Base-by-base conservation (phyloP, 257 asterid species). In the Cynanchum wilfordii region DNA sequence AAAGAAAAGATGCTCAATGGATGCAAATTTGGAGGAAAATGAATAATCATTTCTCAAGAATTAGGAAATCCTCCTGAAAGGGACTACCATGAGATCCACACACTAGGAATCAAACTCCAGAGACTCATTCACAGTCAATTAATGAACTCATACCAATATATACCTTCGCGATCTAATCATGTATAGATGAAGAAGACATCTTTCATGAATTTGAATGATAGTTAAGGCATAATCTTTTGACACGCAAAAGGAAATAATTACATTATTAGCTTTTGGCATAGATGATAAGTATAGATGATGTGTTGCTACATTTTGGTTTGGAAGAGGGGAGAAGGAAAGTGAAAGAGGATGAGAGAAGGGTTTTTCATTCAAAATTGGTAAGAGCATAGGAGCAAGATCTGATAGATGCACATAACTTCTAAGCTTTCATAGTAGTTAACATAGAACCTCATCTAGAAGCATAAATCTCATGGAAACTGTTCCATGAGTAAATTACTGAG, bases 1-100 rank as follows among this genome's bases (percentile, higher is more conserved):
- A 58, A 58, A 58, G 38, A 58, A 58, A 25, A 58, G 4, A 58
- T 58, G 65, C 38, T 58, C 65, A 24, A 25, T 58, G 65, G 65
- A 58, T 58, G 27, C 7, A 15, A 47, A 47, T 47, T n/a, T 54
- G 63, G 25, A 13, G 29, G 65, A 36, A 58, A 58, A 58, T 11
- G 65, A 27, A 10, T 25, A 58, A 24, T 58, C 65, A 7, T 11
- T 3, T 11, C 65, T 25, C 13, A 17, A 24, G 5, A 58, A 58
- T 15, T 58, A 25, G 65, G 62, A 56, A 7, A 3, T 56, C 30
- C 62, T 56, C 33, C 52, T 47, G 17, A 47, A 47, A 47, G 52
- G 4, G 45, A 40, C 45, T 40, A 40, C 45, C 45, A 40, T 40
- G 45, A 40, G 45, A 40, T 40, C 45, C 45, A 40, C 45, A 40